Base-by-base conservation (phyloP, 1,284 basidiomycete genomes). In the Volvariella surrecta region DNA sequence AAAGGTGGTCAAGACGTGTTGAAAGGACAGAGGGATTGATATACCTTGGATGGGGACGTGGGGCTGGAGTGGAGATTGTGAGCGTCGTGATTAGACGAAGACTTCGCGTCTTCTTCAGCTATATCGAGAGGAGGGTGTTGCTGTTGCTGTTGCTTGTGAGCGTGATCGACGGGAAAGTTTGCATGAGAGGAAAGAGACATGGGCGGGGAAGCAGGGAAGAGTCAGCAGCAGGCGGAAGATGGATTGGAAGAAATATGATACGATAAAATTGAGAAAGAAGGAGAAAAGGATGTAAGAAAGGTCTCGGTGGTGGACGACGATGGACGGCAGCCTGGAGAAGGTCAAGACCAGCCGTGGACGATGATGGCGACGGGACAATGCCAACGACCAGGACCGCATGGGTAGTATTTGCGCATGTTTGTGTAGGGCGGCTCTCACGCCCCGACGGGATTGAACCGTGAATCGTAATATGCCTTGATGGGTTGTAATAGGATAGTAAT, bases 111-210 rank as follows among this genome's bases (percentile, higher is more conserved):
- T 45, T 61, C 51, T 31, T 54, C 53, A 40, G 58, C 54, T 42
- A 68, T 62, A 45, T 66, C 60, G 39, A 72, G 60, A 31, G 62
- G 63, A 24, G 63, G 59, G 35, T 62, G 64, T 46, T 59, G 63
- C 11, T 28, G 47, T 46, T 47, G 52, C 43, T 51, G 52, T 43
- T 54, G 42, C 48, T 49, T 49, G 41, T 57, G 53, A 44, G 45
- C 48, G 46, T 52, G 47, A 49, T 50, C 54, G 64, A 65, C 45
- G 64, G 58, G 37, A 62, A 58, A 20, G 63, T 57, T 47, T 64
- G 66, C 66, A 68, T 68, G 54, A 54, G 55, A 50, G 42, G 30
- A 42, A 47, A 40, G 37, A 18, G 40, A 42, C 34, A 30, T 28
- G 34, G 34, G 18, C n/a, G 18, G 18, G 34, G 34, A n/a, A 6